phyloP scores from a whole-genome alignment of 1,284 basidiomycete genomes.

The Inonotus hispidus region DNA sequence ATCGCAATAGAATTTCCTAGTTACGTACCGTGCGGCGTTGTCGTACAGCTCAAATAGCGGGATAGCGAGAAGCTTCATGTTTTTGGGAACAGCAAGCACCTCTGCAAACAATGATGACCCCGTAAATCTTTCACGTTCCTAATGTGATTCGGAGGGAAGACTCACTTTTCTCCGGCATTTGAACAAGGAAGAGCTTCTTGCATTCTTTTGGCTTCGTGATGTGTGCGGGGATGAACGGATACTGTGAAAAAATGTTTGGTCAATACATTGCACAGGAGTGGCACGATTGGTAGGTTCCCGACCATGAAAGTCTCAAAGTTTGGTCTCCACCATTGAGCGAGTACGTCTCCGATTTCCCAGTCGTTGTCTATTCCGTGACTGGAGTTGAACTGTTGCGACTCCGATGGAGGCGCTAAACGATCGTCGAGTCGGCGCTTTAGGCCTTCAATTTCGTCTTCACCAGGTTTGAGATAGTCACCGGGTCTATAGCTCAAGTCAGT shows the following conservation, averaged over 20 bases:
- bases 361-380: constrained; percentile 76
- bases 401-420: constrained; percentile 73
- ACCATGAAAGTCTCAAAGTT: constrained; percentile 99
- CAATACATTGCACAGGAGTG: not conserved
- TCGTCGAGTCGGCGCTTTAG: constrained; percentile 86
- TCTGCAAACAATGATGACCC: constrained; percentile 44
- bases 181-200: constrained; percentile 94
- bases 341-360: constrained; percentile 93
- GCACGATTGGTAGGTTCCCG: constrained; percentile 29
- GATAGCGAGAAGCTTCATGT: constrained; percentile 97
- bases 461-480: constrained; percentile 96
- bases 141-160: constrained; percentile 20
- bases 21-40: constrained; percentile 77
- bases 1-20: not conserved
- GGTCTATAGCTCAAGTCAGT: constrained; percentile 51
- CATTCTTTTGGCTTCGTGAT: constrained; percentile 97
- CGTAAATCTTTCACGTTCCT: not conserved
- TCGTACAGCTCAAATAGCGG: constrained; percentile 97
- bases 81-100: constrained; percentile 92
- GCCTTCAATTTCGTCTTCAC: constrained; percentile 89
- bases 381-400: constrained; percentile 61
- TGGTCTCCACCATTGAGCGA: constrained; percentile 96
- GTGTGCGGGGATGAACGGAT: constrained; percentile 95
- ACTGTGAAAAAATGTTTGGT: constrained; percentile 44
- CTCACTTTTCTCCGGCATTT: constrained; percentile 91